A percentile compares a stretch with the other conserved stretches of the same genome.
phyloP scores from a whole-genome alignment of 1,284 basidiomycete genomes.

The Melampsora americana region DNA sequence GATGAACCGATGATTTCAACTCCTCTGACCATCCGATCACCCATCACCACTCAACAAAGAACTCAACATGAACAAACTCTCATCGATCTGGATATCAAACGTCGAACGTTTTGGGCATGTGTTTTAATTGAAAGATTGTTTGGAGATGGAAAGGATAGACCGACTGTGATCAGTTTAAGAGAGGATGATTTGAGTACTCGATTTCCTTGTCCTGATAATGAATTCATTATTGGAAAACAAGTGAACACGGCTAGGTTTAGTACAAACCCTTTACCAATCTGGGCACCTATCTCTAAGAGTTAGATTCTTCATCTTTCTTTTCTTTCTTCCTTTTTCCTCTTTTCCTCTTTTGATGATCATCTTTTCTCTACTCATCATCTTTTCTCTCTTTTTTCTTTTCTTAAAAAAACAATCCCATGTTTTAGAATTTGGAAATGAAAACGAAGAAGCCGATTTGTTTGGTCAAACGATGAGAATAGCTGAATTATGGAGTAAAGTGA shows the following conservation, averaged over 20 bases:
- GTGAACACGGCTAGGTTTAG: constrained; percentile 6
- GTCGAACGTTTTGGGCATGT: constrained; percentile 48
- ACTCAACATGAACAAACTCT: constrained; percentile 16
- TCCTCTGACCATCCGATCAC: constrained; percentile 3
- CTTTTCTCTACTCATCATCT: background rate
- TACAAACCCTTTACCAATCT: background rate
- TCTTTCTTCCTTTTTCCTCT: too few species aligned
- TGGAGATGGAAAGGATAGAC: constrained; percentile 48
- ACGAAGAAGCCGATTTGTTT: background rate
- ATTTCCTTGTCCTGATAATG: constrained; percentile 47
- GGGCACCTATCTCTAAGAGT: background rate
- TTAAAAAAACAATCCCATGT: background rate
- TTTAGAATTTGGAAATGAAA: constrained; percentile 2
- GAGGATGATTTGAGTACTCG: constrained; percentile 40
- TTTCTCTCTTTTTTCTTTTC: background rate
- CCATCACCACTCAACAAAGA: background rate
- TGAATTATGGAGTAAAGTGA: constrained; percentile 47
- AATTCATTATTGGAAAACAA: constrained; percentile 44
- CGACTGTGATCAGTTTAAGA: constrained; percentile 46
- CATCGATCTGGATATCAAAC: constrained; percentile 45
- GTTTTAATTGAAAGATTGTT: constrained; percentile 48
- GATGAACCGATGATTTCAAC: constrained; percentile 10
- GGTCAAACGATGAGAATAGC: constrained; percentile 47
- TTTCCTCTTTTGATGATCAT: too few species aligned
- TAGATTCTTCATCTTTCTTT: background rate